Percentiles rank a stretch among this genome's conserved stretches.
Conservation (phyloP, 805 yeast species). For the Saccharomyces paradoxus region DNA sequence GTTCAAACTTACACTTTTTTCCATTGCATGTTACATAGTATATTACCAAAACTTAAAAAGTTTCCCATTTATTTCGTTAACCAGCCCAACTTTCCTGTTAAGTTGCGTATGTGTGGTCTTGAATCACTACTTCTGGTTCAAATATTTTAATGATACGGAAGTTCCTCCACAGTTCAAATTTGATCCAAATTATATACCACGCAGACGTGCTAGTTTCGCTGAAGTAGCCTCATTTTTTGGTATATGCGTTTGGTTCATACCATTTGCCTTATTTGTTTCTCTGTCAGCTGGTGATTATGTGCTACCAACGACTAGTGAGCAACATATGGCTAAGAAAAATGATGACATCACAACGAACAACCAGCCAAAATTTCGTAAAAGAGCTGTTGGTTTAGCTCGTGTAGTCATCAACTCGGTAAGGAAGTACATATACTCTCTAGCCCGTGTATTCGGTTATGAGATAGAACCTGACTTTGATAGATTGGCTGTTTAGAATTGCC, state of each 20-base stretch:
- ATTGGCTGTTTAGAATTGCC: constrained; percentile 2
- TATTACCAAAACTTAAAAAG: constrained; percentile 69
- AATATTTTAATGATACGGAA: constrained; percentile 58
- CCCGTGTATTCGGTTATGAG: constrained; percentile 58
- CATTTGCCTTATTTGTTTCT: constrained; percentile 85
- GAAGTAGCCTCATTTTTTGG: constrained; percentile 96
- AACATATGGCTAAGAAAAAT: constrained; percentile 21
- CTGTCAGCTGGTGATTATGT: constrained; percentile 86
- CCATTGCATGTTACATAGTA: constrained; percentile 60
- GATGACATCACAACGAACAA: constrained; percentile 9
- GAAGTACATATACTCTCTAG: constrained; percentile 35
- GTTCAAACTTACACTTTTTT: constrained; percentile 52
- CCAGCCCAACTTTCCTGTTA: constrained; percentile 59
- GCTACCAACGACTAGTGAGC: constrained; percentile 47
- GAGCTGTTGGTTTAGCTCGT: constrained; percentile 62
- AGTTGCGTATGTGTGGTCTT: constrained; percentile 65
- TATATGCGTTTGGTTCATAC: constrained; percentile 85
- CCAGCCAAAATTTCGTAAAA: constrained; percentile 28
- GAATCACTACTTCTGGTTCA: constrained; percentile 88
- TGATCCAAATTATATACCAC: constrained; percentile 50
- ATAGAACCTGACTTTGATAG: constrained; percentile 50
- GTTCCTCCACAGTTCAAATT: constrained; percentile 62
- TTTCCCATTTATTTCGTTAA: constrained; percentile 77
- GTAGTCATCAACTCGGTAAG: constrained; percentile 49
- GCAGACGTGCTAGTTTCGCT: constrained; percentile 68